Evolutionary conservation across 163 green algal genomes (phyloP), one percentile per base, ranked within the genome.

Genomic region (Chlamydomonas reinhardtii): DNA sequence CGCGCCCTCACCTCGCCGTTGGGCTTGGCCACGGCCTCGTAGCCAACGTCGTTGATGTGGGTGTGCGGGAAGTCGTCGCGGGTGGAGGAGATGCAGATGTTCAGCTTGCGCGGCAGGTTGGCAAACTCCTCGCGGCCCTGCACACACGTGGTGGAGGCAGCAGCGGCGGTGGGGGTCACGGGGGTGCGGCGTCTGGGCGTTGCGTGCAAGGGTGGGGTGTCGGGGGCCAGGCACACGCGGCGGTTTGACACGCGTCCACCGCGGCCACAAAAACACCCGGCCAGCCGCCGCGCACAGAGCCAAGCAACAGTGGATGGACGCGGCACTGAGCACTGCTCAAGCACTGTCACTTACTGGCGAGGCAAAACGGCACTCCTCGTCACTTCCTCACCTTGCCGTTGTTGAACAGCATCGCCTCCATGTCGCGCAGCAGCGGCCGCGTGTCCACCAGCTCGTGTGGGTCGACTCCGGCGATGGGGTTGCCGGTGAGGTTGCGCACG

Each of bases 41-140:
- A 97, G 16, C 95, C 98, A 14, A 99, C 93, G 85, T 99, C 98
- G 89, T 99, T 99, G 94, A 99, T 99, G 91, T 99, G 90, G 22
- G 92, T 92, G 93, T 99, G 98, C 54, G 96, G 96, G 89, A 98
- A 99, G 85, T 98, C 93, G 61, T 91, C 87, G 34, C 96, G 94
- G 0, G 91, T 95, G 54, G 94, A 92, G 17, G 94, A 95, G 34
- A 99, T 91, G 76, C 91, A 96, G 56, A 99, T 96, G 92, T 99
- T 99, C 91, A 98, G 94, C 92, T 98, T 99, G 88, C 96, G 93
- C 9, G 97, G 96, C 78, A 99, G 93, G 92, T 99, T 99, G 72
- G 93, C 92, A 61, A 99, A 95, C 84, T 96, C 94, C 14, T 91
- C 77, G 78, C 98, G 98, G 84, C 97, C 97, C 54, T 94, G 89